Base-by-base conservation (phyloP, 2,329 filamentous ascomycete species). In the Penicillium sp. region DNA sequence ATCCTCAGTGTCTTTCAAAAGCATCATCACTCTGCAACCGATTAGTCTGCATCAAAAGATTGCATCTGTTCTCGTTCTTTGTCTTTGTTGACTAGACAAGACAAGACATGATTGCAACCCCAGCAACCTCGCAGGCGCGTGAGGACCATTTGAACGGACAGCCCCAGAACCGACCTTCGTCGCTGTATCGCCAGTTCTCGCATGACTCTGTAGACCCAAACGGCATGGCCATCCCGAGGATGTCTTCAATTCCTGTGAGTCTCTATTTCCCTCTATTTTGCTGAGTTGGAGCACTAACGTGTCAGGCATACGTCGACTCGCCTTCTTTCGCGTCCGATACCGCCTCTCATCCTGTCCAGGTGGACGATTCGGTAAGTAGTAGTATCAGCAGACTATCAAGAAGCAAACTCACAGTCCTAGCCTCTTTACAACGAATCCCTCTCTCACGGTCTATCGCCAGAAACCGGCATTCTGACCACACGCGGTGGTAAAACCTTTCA, bases 401-500 rank as follows among this genome's bases (percentile, higher is more conserved):
- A 43, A 35, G 2, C 30, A 26, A 14, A 12, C 49, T 52, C n/a
- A 52, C 35, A 2, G 9, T 28, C 16, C 3, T 12, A 58, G 56
- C 21, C 56, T 18, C 38, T 45, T 12, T 58, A 46, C 26, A 1
- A 23, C 4, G 35, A 52, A 16, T 9, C 52, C 38, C 2, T 33
- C n/a, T 35, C 45, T 18, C 50, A 42, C n/a, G 56, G 52, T 5
- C 11, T 30, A 5, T 30, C 46, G 3, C 23, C 43, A 24, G 57
- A 57, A 26, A 54, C 38, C 45, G 59, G 49, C 3, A 60, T 60
- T 42, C 49, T 58, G 42, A 47, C 52, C 23, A 55, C 59, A 21
- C 48, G 61, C 49, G 60, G 54, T 23, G 59, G 52, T 47, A 55
- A 50, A 24, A 52, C 47, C 9, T 56, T 49, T 28, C 48, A 57